Evolutionary conservation across 768 basidiomycete genomes (phyloP), one percentile per base, ranked within the genome.

Genomic region (Amanita exitialis): DNA sequence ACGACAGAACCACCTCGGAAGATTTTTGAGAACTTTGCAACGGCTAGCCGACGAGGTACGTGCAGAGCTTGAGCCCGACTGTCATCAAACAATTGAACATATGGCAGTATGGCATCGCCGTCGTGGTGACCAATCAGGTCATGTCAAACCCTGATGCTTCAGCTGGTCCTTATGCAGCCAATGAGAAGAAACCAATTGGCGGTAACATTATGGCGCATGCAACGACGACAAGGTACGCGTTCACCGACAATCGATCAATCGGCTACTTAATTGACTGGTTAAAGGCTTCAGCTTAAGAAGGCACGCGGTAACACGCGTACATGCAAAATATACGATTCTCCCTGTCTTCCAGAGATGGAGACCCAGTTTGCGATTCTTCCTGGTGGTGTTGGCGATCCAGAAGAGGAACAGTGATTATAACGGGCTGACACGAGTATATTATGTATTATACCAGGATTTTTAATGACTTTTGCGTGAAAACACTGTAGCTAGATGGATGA

Each of bases 131-230:
- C 3, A 99, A 99, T 64, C 96, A 99, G 66, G 96, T 99, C 58
- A 96, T 99, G 80, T 97, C 96, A n/a, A 94, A 83, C 52, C 95
- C 96, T 2, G 96, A 99, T 63, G 92, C 91, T 25, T 80, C 86
- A 3, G 90, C 90, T 44, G 87, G 88, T 10, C 89, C 90, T 16
- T 90, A 90, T 55, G 84, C 84, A 36, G 79, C 80, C 3, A 91
- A 96, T 60, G 88, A 92, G 69, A 95, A 96, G 76, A 99, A 99
- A 68, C 96, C 96, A 13, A 95, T 99, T 49, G 96, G 96, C 42
- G 95, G 95, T 20, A 99, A 99, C 66, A 99, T 99, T 61, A 86
- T 99, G 79, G 96, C 96, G 1, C 96, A 99, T 70, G 96, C 96
- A 6, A 94, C 93, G 1, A 98, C 96, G 15, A 98, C 95, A 42